Evolutionary conservation across 1,284 basidiomycete genomes (phyloP).

Genomic region (Malassezia sympodialis): DNA sequence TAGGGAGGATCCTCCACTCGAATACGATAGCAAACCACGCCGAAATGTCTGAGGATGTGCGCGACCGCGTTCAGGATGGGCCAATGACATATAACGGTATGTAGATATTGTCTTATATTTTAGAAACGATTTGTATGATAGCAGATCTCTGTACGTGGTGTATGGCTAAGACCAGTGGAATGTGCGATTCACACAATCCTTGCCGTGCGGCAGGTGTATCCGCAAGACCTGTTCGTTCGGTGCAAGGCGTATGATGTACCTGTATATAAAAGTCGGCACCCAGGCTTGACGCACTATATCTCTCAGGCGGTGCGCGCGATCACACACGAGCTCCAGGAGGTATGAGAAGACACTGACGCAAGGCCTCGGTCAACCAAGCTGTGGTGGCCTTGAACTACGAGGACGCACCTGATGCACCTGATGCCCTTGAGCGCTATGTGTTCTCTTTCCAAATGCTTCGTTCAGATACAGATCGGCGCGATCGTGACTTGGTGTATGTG

Average conservation of each 20-base stretch:
- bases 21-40: background rate
- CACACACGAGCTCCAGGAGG: constrained; percentile 62
- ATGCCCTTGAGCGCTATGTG: constrained; percentile 58
- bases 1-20: background rate
- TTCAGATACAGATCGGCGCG: constrained; percentile 61
- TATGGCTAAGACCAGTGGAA: constrained; percentile 54
- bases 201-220: constrained; percentile 79
- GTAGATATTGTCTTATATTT: background rate
- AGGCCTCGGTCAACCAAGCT: constrained; percentile 54
- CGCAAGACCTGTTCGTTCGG: constrained; percentile 68
- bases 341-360: constrained; percentile 37
- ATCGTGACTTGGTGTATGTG: constrained; percentile 42
- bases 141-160: constrained; percentile 8
- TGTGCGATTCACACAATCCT: constrained; percentile 83
- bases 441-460: constrained; percentile 57
- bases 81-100: constrained; percentile 19
- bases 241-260: constrained; percentile 78
- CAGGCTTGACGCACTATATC: constrained; percentile 75
- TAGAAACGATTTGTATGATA: constrained; percentile 11
- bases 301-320: constrained; percentile 66
- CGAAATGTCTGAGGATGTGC: background rate
- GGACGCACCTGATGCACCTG: constrained; percentile 64
- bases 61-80: constrained; percentile 15
- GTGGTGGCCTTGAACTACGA: constrained; percentile 59
- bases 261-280: constrained; percentile 82